phyloP scores from a whole-genome alignment of 2,329 filamentous ascomycete genomes.

The Fusarium equiseti region DNA sequence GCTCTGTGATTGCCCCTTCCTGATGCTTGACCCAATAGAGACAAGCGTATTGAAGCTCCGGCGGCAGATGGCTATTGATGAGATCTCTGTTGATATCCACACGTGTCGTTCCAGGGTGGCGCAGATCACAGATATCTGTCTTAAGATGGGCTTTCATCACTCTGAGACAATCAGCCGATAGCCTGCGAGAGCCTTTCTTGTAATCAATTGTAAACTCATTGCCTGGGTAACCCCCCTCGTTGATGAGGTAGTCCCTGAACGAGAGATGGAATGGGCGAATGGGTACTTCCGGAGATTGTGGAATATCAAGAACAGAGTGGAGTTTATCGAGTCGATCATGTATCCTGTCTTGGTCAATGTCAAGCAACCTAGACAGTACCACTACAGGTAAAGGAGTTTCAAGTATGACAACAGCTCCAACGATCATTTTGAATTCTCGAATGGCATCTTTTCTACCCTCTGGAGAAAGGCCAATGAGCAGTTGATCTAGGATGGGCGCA shows the following conservation, averaged over 20 bases:
- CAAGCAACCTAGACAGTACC: not conserved
- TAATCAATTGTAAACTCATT: not conserved
- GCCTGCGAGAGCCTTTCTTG: not conserved
- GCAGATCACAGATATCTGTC: not conserved
- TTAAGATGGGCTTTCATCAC: not conserved
- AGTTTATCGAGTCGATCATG: not conserved
- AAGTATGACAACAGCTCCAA: not conserved
- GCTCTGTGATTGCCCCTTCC: accelerated
- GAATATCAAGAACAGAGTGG: not conserved
- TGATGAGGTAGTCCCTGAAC: not conserved
- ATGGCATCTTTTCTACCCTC: not conserved
- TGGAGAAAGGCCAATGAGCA: not conserved
- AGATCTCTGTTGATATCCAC: not conserved
- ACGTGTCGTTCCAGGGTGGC: not conserved
- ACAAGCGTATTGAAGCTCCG: not conserved
- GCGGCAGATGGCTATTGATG: not conserved
- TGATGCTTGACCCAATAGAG: not conserved
- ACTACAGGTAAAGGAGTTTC: not conserved
- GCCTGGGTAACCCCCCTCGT: not conserved
- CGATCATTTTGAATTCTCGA: not conserved
- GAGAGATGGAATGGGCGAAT: not conserved
- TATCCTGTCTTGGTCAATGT: not conserved
- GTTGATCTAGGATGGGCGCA: accelerated
- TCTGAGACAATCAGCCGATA: accelerated
- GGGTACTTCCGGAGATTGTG: not conserved